phyloP scores from a whole-genome alignment of 164 flowering plant species.

The Platanus orientalis region DNA sequence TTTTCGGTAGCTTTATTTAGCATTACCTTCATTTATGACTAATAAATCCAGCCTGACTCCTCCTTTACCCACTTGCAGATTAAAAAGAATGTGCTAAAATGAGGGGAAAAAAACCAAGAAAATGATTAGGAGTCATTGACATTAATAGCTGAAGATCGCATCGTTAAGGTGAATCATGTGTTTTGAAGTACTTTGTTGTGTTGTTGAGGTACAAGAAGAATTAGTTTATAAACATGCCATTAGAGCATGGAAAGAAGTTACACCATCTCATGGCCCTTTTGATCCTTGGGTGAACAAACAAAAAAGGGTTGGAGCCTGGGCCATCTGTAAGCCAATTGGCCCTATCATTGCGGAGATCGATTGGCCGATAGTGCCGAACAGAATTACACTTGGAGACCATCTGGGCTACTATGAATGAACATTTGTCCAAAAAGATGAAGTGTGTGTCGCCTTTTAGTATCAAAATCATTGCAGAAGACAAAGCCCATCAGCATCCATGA shows the following conservation, averaged over 20 bases:
- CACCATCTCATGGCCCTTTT: not conserved
- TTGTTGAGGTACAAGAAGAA: constrained; percentile 33
- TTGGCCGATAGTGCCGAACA: constrained; percentile 9
- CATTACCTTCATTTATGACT: constrained; percentile 17
- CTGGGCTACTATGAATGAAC: not conserved
- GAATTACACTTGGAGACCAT: constrained; percentile 4
- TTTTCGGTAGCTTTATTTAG: constrained; percentile 10
- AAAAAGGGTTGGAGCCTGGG: too few species aligned
- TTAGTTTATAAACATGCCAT: constrained; percentile 17
- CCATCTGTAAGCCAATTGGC: too few species aligned
- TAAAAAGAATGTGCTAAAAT: constrained; percentile 1
- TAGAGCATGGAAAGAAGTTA: not conserved
- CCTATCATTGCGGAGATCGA: constrained; percentile 4
- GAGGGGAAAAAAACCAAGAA: constrained; percentile 20
- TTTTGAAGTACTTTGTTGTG: constrained; percentile 33
- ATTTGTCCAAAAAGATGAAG: constrained; percentile 3
- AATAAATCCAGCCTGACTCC: too few species aligned
- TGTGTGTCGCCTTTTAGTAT: constrained; percentile 46
- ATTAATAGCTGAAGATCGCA: constrained; percentile 31
- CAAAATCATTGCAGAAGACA: constrained; percentile 42
- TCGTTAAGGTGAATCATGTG: constrained; percentile 33
- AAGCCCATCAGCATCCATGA: not conserved
- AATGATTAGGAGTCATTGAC: constrained; percentile 46
- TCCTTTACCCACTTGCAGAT: too few species aligned
- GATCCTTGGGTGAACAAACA: too few species aligned